phyloP scores from a whole-genome alignment of 306 rosid species.

The Vicia faba region DNA sequence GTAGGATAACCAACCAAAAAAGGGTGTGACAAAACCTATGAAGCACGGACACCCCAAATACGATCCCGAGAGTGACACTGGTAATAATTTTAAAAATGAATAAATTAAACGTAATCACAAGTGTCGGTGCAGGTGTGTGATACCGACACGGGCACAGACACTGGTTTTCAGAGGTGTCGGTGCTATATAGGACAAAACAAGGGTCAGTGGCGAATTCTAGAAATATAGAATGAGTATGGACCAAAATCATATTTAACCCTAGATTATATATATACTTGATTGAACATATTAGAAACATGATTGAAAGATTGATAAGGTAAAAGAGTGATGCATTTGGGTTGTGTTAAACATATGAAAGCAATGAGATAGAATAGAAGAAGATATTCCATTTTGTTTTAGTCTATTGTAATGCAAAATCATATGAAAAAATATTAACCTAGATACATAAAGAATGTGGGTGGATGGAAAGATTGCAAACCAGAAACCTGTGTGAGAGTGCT shows the following conservation, averaged over 20 bases:
- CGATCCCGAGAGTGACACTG: too few relatives aligned
- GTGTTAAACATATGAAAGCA: neutral
- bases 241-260: neutral
- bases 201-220: neutral
- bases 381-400: neutral
- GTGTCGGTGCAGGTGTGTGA: too few relatives aligned
- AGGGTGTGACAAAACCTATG: too few relatives aligned
- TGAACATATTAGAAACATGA: neutral
- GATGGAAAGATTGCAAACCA: neutral
- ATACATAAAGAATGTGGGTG: conserved; percentile 3
- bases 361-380: neutral
- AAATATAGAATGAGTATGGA: neutral
- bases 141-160: too few relatives aligned
- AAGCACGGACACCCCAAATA: too few relatives aligned
- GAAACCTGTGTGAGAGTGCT: conserved; percentile 75
- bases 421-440: neutral
- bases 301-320: neutral
- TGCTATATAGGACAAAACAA: too few relatives aligned
- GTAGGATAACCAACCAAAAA: neutral
- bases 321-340: neutral
- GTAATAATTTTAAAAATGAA: too few relatives aligned
- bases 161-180: too few relatives aligned
- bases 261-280: neutral
- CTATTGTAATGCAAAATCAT: neutral
- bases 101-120: too few relatives aligned